Conservation (phyloP, 345 rosid species). For the Salix caprea region DNA sequence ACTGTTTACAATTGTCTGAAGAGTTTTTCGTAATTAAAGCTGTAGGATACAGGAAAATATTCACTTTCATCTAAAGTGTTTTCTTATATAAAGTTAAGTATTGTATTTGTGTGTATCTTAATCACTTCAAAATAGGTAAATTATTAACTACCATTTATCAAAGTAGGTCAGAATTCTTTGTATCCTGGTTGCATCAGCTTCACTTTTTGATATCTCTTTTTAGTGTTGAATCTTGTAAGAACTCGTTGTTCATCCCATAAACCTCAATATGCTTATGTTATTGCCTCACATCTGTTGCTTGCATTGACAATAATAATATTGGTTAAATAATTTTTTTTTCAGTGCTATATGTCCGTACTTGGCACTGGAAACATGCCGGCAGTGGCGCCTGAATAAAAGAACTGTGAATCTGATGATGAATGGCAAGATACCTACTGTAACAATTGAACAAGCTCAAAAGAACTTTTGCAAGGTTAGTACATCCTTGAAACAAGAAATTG, state of each 20-base stretch:
- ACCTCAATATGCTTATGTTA: neutral
- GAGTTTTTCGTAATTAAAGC: neutral
- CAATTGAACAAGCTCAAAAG: slow-evolving; percentile 93
- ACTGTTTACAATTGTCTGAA: neutral
- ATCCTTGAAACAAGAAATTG: neutral
- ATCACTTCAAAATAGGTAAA: neutral
- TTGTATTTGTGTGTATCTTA: neutral
- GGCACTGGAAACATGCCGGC: slow-evolving; percentile 95
- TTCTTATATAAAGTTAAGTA: neutral
- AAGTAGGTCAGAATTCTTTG: neutral
- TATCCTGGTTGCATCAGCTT: neutral
- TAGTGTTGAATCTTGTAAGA: neutral
- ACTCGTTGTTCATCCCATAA: neutral
- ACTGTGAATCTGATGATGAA: slow-evolving; percentile 90
- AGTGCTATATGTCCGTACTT: slow-evolving; percentile 94
- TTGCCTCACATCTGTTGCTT: neutral
- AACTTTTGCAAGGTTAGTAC: slow-evolving; percentile 75
- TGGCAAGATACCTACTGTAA: slow-evolving; percentile 96
- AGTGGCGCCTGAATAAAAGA: slow-evolving; percentile 92
- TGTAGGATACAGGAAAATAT: neutral
- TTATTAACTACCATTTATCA: neutral
- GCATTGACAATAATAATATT: neutral
- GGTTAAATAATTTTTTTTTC: slow-evolving; percentile 24
- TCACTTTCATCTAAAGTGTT: neutral
- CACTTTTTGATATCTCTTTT: neutral